Conservation (phyloP, 1,139 yeast species). For the Ashbya aceris region DNA sequence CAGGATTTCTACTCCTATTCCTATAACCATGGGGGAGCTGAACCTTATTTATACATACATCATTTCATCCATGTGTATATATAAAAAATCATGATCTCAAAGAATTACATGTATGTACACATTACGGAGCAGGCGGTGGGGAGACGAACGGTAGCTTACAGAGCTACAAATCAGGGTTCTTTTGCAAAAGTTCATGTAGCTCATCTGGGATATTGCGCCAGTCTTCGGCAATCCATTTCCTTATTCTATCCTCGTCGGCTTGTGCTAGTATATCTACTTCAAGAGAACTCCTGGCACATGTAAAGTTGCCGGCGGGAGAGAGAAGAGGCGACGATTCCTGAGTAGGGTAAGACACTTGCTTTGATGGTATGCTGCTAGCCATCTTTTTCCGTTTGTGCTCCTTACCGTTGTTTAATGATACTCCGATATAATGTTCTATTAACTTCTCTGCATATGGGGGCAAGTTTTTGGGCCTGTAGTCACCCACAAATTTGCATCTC, state of each 20-base stretch:
- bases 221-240: slow-evolving; percentile 22
- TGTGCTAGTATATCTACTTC: slow-evolving; percentile 12
- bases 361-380: slow-evolving; percentile 1
- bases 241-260: slow-evolving; percentile 25
- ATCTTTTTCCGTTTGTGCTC: not conserved
- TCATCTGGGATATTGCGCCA: slow-evolving; percentile 41
- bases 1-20: no score
- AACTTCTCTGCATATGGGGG: slow-evolving; percentile 29
- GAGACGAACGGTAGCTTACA: not conserved
- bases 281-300: slow-evolving; percentile 4
- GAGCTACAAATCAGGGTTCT: slow-evolving; percentile 13
- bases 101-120: no score
- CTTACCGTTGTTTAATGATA: slow-evolving; percentile 11
- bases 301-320: slow-evolving; percentile 1
- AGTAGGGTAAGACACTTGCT: slow-evolving; percentile 1
- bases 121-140: no score
- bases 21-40: no score
- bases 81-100: no score
- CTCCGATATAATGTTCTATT: slow-evolving; percentile 23
- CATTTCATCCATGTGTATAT: no score
- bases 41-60: no score
- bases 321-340: slow-evolving; percentile 3
- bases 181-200: slow-evolving; percentile 18
- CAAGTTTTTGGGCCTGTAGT: slow-evolving; percentile 40
- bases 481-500: slow-evolving; percentile 39